These are phyloP conservation scores for Annona cherimola DNA, from an alignment of 164 flowering plant species.

Conservation along the genomic window DNA sequence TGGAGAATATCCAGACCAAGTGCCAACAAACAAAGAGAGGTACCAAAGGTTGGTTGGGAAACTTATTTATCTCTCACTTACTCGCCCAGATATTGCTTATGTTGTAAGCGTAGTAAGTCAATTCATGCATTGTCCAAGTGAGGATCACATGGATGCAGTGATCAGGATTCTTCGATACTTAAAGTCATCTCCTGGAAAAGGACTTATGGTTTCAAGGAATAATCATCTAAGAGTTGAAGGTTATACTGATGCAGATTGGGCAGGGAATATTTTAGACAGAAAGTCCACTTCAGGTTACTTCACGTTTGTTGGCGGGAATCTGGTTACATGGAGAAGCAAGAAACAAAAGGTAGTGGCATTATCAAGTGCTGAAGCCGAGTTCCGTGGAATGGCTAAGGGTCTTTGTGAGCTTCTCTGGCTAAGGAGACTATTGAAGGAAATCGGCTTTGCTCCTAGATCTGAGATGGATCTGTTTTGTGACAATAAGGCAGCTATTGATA, in stretches of 20 bases:
- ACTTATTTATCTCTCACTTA: not conserved
- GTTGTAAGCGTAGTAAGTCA: not conserved
- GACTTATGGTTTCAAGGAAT: conserved; percentile 3
- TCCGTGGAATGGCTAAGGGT: conserved; percentile 15
- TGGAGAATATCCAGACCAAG: not conserved
- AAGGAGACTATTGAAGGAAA: conserved; percentile 4
- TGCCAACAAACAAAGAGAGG: conserved; percentile 1
- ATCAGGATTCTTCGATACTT: not conserved
- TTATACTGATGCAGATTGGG: conserved; percentile 4
- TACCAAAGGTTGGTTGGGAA: not conserved
- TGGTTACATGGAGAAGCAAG: not conserved
- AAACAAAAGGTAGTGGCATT: conserved; percentile 1
- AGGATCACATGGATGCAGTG: conserved; percentile 1
- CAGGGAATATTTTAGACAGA: not conserved
- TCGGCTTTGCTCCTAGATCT: too few relatives aligned
- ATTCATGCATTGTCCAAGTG: conserved; percentile 10
- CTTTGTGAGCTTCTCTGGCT: conserved; percentile 11
- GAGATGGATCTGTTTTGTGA: conserved; percentile 11
- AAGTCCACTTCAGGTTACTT: conserved; percentile 1
- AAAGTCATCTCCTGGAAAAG: not conserved
- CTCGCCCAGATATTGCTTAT: conserved; percentile 1
- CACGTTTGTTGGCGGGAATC: not conserved
- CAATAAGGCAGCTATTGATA: conserved; percentile 6
- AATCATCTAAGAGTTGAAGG: not conserved
- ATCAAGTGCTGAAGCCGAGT: conserved; percentile 7